Evolutionary conservation across 2,329 filamentous ascomycete species (phyloP).

Genomic region (Fusarium sp.): DNA sequence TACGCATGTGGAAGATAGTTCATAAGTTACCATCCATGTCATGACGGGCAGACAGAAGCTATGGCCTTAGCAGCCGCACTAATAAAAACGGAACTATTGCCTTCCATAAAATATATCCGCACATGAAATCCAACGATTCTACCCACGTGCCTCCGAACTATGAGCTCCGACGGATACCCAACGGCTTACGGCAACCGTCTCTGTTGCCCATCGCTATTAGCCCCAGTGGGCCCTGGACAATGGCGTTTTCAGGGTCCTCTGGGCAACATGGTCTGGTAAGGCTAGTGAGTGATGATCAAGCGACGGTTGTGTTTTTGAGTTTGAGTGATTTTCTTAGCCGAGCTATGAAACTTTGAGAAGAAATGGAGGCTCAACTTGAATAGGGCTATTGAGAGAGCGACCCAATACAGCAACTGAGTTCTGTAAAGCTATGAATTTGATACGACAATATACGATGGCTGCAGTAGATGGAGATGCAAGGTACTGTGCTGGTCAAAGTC

Average conservation of each 20-base stretch:
- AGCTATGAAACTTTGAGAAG: not conserved
- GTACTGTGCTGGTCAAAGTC: not conserved
- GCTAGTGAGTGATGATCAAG: conserved; percentile 1
- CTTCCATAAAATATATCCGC: not conserved
- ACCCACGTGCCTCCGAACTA: not conserved
- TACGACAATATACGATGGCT: conserved; percentile 2
- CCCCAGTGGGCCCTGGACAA: not conserved
- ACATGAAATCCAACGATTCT: not conserved
- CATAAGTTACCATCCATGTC: conserved; percentile 12
- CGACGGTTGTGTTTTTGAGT: conserved; percentile 17
- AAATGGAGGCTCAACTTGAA: not conserved
- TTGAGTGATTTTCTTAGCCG: conserved; percentile 31
- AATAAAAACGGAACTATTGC: not conserved
- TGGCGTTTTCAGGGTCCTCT: conserved; percentile 32
- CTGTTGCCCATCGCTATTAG: not conserved
- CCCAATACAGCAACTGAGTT: not conserved
- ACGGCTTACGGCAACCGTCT: not conserved
- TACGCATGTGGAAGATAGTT: not conserved
- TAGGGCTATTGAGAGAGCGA: not conserved
- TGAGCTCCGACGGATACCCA: conserved; percentile 1
- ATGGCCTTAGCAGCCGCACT: not conserved
- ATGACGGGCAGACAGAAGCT: not conserved
- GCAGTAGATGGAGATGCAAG: conserved; percentile 6
- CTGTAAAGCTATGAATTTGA: not conserved
- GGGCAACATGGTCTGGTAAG: not conserved